These are phyloP conservation scores for Nitzschia sp. DNA, from an alignment of 108 stramenopile species.

Conservation along the genomic window DNA sequence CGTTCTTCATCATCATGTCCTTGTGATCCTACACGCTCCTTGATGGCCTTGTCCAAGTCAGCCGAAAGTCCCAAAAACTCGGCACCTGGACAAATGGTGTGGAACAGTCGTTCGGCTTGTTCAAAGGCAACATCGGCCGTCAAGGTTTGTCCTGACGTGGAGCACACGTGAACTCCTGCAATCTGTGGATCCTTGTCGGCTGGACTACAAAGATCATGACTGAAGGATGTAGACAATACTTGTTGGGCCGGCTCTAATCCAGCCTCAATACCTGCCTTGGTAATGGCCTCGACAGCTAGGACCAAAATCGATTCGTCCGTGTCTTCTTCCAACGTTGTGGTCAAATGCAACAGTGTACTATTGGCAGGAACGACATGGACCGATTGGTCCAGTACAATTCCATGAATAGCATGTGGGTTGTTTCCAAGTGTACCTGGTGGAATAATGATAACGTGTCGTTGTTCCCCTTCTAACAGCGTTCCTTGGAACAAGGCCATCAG, in stretches of 20 bases:
- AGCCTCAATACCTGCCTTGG: conserved; percentile 7
- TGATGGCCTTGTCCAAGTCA: conserved; percentile 45
- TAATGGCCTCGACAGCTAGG: conserved; percentile 25
- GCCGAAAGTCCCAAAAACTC: conserved; percentile 61
- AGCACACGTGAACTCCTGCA: conserved; percentile 53
- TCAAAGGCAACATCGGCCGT: conserved; percentile 70
- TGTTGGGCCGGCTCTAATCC: conserved; percentile 28
- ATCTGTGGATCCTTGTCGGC: neutral
- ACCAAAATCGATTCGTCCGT: conserved; percentile 29
- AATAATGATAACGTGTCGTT: conserved; percentile 65
- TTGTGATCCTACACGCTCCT: conserved; percentile 54
- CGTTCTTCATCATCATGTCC: conserved; percentile 69
- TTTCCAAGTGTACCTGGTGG: conserved; percentile 53
- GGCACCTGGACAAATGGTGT: conserved; percentile 62
- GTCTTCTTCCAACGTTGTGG: conserved; percentile 43
- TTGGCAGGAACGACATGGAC: conserved; percentile 56
- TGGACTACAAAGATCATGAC: conserved; percentile 12
- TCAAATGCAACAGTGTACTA: conserved; percentile 64
- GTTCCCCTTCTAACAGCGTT: conserved; percentile 5
- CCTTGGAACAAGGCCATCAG: neutral
- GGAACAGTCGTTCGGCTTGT: conserved; percentile 68
- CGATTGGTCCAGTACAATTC: conserved; percentile 59
- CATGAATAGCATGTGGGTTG: conserved; percentile 62
- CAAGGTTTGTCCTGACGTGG: conserved; percentile 44
- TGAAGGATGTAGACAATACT: conserved; percentile 43